Conservation (phyloP, 495 filamentous ascomycete species). For the Penicillium crystallinum region DNA sequence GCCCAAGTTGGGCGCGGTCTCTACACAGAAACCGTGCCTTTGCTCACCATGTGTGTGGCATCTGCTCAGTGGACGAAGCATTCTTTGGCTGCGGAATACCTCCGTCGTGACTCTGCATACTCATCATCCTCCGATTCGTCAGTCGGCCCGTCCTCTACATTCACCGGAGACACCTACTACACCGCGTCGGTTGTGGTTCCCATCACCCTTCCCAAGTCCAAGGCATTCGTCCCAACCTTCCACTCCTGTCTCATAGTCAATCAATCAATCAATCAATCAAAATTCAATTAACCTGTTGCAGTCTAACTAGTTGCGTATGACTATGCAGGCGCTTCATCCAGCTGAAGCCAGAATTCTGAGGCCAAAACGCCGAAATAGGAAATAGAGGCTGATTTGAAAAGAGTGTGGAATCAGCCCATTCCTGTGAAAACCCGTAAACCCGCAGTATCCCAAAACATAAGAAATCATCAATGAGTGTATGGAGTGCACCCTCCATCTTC, state of each 20-base stretch:
- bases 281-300: too few species aligned
- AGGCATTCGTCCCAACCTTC: constrained; percentile 80
- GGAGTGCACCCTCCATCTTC: too few species aligned
- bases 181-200: constrained; percentile 67
- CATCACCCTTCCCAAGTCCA: constrained; percentile 63
- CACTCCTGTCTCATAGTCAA: constrained; percentile 79
- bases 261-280: too few species aligned
- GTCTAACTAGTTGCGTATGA: too few species aligned
- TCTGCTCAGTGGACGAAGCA: constrained; percentile 64
- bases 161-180: constrained; percentile 50
- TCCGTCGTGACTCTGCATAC: constrained; percentile 59
- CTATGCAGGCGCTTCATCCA: too few species aligned
- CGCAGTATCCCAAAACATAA: too few species aligned
- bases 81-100: constrained; percentile 11
- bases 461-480: too few species aligned
- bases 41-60: constrained; percentile 61
- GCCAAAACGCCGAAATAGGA: too few species aligned
- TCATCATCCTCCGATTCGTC: constrained; percentile 30
- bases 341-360: too few species aligned
- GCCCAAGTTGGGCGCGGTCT: constrained; percentile 54
- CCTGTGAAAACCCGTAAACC: too few species aligned
- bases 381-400: too few species aligned
- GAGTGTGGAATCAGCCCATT: too few species aligned
- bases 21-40: constrained; percentile 56
- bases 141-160: constrained; percentile 38